These are phyloP conservation scores for Xerocomellus intermedius DNA, from an alignment of 768 basidiomycete genomes.

Conservation along the genomic window DNA sequence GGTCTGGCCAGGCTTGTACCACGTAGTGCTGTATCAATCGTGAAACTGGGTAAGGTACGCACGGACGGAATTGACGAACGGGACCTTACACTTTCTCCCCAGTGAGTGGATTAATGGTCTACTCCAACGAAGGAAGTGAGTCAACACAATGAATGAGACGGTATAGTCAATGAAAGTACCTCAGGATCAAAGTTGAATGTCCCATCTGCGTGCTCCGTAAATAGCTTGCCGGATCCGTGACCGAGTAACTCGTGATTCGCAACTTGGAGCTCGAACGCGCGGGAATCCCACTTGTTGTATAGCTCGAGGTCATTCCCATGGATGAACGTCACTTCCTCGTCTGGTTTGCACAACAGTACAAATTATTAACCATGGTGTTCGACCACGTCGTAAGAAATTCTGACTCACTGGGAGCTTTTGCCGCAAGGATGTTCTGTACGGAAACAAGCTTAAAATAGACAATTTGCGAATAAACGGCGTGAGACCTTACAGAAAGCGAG, in stretches of 20 bases:
- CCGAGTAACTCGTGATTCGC: constrained; percentile 89
- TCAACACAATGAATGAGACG: neutral
- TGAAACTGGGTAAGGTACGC: neutral
- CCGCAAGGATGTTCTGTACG: constrained; percentile 75
- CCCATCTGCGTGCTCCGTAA: constrained; percentile 74
- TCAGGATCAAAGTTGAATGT: constrained; percentile 79
- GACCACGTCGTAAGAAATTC: neutral
- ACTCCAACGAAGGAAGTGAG: constrained; percentile 1
- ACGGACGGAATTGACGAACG: neutral
- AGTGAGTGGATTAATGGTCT: constrained; percentile 83
- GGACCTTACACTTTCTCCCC: constrained; percentile 63
- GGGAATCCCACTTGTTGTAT: constrained; percentile 75
- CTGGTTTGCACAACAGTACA: constrained; percentile 32
- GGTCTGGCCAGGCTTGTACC: constrained; percentile 89
- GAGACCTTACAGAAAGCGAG: constrained; percentile 63
- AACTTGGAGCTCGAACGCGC: constrained; percentile 84
- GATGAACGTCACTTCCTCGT: constrained; percentile 79
- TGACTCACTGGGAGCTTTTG: constrained; percentile 75
- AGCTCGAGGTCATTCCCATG: constrained; percentile 73
- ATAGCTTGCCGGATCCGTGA: constrained; percentile 81
- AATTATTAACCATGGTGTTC: neutral
- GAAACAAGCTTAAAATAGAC: neutral
- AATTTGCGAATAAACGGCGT: neutral
- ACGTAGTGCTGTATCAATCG: constrained; percentile 52
- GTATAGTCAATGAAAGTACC: constrained; percentile 38